phyloP scores from a whole-genome alignment of 1,139 yeast genomes.

The Pichia sorboxylosa region DNA sequence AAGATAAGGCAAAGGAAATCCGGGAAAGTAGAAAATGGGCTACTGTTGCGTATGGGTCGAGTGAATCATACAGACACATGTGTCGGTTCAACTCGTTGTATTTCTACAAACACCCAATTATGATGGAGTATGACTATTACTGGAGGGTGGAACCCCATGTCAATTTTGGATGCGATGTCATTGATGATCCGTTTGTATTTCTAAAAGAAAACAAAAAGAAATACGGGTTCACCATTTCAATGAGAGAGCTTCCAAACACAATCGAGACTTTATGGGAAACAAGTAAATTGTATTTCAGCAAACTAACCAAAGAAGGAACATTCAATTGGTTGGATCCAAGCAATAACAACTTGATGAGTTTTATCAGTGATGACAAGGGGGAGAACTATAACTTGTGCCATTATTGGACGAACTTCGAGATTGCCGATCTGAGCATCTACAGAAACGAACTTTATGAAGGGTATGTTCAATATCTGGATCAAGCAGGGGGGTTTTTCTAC shows the following conservation, averaged over 20 bases:
- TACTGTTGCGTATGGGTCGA: constrained; percentile 39
- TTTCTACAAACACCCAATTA: constrained; percentile 32
- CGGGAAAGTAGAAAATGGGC: constrained; percentile 35
- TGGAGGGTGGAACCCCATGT: constrained; percentile 56
- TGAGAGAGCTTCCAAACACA: constrained; percentile 40
- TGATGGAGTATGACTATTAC: constrained; percentile 29
- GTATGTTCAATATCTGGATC: constrained; percentile 40
- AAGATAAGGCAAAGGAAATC: constrained; percentile 39
- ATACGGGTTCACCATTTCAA: constrained; percentile 46
- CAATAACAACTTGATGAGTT: constrained; percentile 44
- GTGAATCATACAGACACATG: constrained; percentile 52
- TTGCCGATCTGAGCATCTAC: constrained; percentile 43
- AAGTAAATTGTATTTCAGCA: constrained; percentile 35
- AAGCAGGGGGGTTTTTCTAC: constrained; percentile 48
- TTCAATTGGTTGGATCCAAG: background rate
- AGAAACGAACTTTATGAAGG: constrained; percentile 36
- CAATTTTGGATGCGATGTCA: constrained; percentile 41
- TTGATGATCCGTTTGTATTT: constrained; percentile 40
- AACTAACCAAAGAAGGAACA: constrained; percentile 11
- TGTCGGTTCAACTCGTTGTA: constrained; percentile 49
- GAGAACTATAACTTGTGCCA: constrained; percentile 43
- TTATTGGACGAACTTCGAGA: constrained; percentile 54
- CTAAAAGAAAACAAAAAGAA: constrained; percentile 39
- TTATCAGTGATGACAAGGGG: constrained; percentile 40
- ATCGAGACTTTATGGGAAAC: constrained; percentile 38